Conservation (phyloP, 306 rosid species). For the Chamaecrista fasciculata region DNA sequence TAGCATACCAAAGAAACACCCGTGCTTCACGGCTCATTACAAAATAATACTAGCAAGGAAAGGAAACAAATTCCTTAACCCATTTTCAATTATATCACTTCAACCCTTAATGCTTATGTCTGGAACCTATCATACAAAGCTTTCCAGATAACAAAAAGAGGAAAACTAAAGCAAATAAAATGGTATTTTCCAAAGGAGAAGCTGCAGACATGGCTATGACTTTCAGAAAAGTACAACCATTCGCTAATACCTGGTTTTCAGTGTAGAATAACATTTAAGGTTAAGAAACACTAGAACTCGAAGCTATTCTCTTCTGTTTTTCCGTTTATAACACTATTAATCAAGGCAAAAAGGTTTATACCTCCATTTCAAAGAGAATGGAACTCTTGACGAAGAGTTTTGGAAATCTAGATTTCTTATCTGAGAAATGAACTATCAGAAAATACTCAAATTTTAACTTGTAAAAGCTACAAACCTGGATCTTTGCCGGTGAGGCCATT, state of each 20-base stretch:
- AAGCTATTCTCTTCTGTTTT: background rate
- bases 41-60: too few relatives aligned
- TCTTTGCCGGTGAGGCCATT: slow-evolving; percentile 59
- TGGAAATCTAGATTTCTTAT: background rate
- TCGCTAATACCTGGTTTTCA: background rate
- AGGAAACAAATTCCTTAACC: background rate
- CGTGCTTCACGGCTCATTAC: too few relatives aligned
- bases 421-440: background rate
- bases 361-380: background rate
- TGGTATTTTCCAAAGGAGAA: background rate
- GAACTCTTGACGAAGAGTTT: background rate
- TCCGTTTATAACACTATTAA: background rate
- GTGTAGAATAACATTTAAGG: background rate
- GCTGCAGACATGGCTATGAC: background rate
- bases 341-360: slow-evolving; percentile 1
- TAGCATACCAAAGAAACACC: too few relatives aligned
- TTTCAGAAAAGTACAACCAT: background rate
- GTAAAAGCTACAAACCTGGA: slow-evolving; percentile 52
- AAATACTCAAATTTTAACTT: background rate
- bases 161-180: background rate
- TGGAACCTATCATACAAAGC: slow-evolving; percentile 11
- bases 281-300: background rate
- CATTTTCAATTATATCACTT: background rate
- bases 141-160: too few relatives aligned
- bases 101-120: slow-evolving; percentile 4